Conservation (phyloP, 306 rosid species). For the Potentilla sterilis region DNA sequence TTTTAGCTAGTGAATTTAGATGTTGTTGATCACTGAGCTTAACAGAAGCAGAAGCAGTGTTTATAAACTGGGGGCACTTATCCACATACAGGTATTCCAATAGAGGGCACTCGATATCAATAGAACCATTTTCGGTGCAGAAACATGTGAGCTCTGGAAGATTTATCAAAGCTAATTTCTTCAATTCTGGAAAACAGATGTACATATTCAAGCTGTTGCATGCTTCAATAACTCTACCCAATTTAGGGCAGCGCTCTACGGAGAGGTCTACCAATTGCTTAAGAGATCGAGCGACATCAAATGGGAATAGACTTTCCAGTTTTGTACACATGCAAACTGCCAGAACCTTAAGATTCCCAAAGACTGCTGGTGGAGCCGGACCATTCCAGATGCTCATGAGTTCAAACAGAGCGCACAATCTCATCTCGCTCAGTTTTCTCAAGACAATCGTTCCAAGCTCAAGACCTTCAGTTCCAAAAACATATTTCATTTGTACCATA, state of each 20-base stretch:
- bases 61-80: not conserved
- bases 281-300: not conserved
- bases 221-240: not conserved
- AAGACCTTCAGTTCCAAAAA: not conserved
- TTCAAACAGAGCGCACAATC: not conserved
- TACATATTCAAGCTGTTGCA: not conserved
- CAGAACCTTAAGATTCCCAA: slow-evolving; percentile 1
- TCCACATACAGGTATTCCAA: slow-evolving; percentile 8
- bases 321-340: not conserved
- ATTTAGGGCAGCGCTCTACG: not conserved
- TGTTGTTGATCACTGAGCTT: not conserved
- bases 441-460: not conserved
- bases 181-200: not conserved
- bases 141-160: not conserved
- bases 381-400: slow-evolving; percentile 6
- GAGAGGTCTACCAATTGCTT: slow-evolving; percentile 12
- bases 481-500: slow-evolving; percentile 8
- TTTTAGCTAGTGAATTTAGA: not conserved
- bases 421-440: slow-evolving; percentile 1
- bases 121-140: not conserved
- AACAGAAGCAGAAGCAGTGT: not conserved
- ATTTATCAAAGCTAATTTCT: not conserved
- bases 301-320: not conserved
- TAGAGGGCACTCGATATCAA: slow-evolving; percentile 6
- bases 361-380: not conserved